phyloP scores from a whole-genome alignment of 495 filamentous ascomycete species.

The Penicillium coffeae region DNA sequence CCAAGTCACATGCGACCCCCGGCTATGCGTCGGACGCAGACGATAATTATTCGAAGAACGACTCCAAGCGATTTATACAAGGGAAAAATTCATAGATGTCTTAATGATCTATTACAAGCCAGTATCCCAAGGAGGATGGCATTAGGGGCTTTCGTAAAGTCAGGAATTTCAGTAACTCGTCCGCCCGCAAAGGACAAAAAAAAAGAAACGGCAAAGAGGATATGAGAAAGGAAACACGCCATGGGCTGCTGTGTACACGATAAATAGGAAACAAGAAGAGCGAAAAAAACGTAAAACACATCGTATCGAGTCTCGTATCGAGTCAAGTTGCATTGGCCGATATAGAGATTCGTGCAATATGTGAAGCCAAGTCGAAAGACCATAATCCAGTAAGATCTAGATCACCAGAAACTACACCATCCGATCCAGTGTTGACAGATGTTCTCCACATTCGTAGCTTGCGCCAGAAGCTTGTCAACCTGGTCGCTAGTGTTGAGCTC shows the following conservation, averaged over 20 bases:
- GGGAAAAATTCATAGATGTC: too few species aligned
- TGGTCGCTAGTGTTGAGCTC: conserved; percentile 85
- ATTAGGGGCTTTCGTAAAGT: background rate
- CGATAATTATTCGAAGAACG: too few species aligned
- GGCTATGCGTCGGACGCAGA: too few species aligned
- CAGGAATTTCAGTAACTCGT: conserved; percentile 2
- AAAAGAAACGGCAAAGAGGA: conserved; percentile 6
- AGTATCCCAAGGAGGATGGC: background rate
- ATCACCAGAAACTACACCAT: conserved; percentile 90
- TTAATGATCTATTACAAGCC: background rate
- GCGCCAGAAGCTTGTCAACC: conserved; percentile 87
- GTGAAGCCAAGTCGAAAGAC: conserved; percentile 13
- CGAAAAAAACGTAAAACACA: conserved; percentile 2
- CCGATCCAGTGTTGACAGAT: conserved; percentile 98
- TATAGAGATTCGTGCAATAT: background rate
- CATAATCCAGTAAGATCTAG: conserved; percentile 4
- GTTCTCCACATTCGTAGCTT: conserved; percentile 96
- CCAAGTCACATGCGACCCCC: background rate
- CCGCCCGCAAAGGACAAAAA: background rate
- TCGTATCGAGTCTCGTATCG: conserved; percentile 25
- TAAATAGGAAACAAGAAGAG: background rate
- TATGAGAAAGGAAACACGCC: background rate
- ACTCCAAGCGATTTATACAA: too few species aligned
- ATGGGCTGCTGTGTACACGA: background rate
- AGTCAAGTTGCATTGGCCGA: conserved; percentile 3